A percentile compares a stretch with the other conserved stretches of the same genome.
Conservation (phyloP, 2,329 filamentous ascomycete genomes). For the Paecilomyces niveus region DNA sequence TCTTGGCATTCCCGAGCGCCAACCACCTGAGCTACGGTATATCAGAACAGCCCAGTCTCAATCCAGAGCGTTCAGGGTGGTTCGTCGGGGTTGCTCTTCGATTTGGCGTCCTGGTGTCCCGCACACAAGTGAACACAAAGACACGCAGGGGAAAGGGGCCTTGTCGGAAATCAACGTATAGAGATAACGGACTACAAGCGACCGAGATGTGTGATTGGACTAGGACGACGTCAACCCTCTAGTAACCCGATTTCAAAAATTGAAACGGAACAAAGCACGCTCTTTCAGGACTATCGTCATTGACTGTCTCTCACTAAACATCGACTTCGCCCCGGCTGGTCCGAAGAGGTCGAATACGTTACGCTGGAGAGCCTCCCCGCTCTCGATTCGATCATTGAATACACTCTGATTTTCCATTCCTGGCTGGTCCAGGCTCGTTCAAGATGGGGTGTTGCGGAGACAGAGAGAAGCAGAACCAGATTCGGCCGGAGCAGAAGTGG, state of each 20-base stretch:
- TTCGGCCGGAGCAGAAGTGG: conserved; percentile 85
- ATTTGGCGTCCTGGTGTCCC: not conserved
- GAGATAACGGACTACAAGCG: not conserved
- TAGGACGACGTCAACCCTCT: not conserved
- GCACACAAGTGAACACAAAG: not conserved
- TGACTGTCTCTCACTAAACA: not conserved
- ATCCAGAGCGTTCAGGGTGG: not conserved
- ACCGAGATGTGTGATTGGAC: not conserved
- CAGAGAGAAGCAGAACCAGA: conserved; percentile 52
- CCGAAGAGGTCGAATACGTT: not conserved
- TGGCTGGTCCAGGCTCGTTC: conserved; percentile 21
- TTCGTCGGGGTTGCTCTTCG: not conserved
- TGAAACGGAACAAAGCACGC: not conserved
- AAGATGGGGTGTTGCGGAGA: conserved; percentile 61
- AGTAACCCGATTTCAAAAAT: not conserved
- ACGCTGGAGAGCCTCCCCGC: not conserved
- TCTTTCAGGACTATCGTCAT: not conserved
- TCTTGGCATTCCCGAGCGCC: not conserved
- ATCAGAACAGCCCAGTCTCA: not conserved
- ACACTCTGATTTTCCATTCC: conserved; percentile 1
- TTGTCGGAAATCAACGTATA: not conserved
- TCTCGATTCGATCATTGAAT: not conserved
- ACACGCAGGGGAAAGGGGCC: not conserved
- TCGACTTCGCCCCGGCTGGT: not conserved
- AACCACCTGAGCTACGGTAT: not conserved